Percentiles rank a stretch among this genome's conserved stretches.
These are phyloP conservation scores for Skeletonema marinoi DNA, from an alignment of 108 stramenopile genomes.

Conservation along the genomic window DNA sequence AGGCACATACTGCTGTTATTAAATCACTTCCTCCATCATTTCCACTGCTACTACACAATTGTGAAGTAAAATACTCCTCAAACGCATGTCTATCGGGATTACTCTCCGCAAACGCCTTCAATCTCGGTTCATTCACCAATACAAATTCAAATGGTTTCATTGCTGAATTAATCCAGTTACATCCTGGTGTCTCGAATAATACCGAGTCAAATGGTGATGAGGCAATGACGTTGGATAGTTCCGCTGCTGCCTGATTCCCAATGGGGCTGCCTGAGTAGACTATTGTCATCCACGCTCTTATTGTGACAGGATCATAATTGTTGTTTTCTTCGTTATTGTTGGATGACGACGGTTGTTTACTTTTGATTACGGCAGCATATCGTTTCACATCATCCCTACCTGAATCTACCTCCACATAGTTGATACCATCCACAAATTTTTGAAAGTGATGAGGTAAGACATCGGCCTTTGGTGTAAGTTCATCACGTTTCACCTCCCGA, in stretches of 20 bases:
- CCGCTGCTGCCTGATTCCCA: slow-evolving; percentile 22
- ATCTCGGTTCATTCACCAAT: slow-evolving; percentile 48
- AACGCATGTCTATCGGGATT: slow-evolving; percentile 58
- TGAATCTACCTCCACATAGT: slow-evolving; percentile 31
- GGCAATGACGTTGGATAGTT: slow-evolving; percentile 30
- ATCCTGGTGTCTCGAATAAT: slow-evolving; percentile 44
- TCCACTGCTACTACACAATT: neutral
- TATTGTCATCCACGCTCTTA: slow-evolving; percentile 36
- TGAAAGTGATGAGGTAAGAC: neutral
- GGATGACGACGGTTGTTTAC: neutral
- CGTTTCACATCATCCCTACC: slow-evolving; percentile 20
- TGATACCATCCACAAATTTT: slow-evolving; percentile 1
- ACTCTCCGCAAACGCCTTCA: slow-evolving; percentile 56
- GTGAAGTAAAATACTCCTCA: slow-evolving; percentile 41
- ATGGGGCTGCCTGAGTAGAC: slow-evolving; percentile 13
- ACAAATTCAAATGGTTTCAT: slow-evolving; percentile 65
- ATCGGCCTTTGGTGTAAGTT: neutral
- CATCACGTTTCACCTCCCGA: neutral
- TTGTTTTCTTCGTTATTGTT: neutral
- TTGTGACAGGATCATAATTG: slow-evolving; percentile 19
- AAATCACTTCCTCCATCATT: neutral
- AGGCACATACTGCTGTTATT: slow-evolving; percentile 37
- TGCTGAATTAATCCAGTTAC: slow-evolving; percentile 14
- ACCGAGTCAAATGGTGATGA: slow-evolving; percentile 36
- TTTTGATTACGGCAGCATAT: slow-evolving; percentile 8